These are phyloP conservation scores for Paspalum notatum DNA, from an alignment of 176 grass and related monocot species.

Conservation along the genomic window DNA sequence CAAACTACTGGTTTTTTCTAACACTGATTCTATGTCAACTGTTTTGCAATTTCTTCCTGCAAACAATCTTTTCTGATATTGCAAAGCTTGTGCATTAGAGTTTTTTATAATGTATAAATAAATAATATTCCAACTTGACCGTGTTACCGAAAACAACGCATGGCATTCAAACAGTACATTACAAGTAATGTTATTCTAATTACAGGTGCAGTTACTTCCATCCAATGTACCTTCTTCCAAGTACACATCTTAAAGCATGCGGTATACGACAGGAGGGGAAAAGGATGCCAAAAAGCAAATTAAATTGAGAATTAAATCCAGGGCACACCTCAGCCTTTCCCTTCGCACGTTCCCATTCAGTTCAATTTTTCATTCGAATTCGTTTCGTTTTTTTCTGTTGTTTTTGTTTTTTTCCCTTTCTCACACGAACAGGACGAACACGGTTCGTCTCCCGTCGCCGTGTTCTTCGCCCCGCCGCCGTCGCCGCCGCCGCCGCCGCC, in stretches of 20 bases:
- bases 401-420: slow-evolving; percentile 22
- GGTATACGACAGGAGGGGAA: not conserved
- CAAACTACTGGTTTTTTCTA: not conserved
- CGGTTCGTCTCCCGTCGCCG: slow-evolving; percentile 35
- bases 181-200: not conserved
- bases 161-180: not conserved
- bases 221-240: slow-evolving; percentile 5
- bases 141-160: not conserved
- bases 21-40: not conserved
- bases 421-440: slow-evolving; percentile 33
- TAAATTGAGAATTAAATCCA: slow-evolving; percentile 14
- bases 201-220: slow-evolving; percentile 1
- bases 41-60: not conserved
- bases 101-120: not conserved
- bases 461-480: slow-evolving; percentile 51
- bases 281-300: not conserved
- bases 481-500: slow-evolving; percentile 33
- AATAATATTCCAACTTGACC: not conserved
- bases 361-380: slow-evolving; percentile 42
- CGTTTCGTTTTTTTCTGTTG: slow-evolving; percentile 38
- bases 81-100: not conserved
- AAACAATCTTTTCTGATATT: not conserved
- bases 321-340: not conserved
- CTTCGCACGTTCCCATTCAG: slow-evolving; percentile 18
- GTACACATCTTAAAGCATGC: slow-evolving; percentile 31